These are phyloP conservation scores for Yamadazyma scolyti DNA, from an alignment of 805 yeast species.

Conservation along the genomic window DNA sequence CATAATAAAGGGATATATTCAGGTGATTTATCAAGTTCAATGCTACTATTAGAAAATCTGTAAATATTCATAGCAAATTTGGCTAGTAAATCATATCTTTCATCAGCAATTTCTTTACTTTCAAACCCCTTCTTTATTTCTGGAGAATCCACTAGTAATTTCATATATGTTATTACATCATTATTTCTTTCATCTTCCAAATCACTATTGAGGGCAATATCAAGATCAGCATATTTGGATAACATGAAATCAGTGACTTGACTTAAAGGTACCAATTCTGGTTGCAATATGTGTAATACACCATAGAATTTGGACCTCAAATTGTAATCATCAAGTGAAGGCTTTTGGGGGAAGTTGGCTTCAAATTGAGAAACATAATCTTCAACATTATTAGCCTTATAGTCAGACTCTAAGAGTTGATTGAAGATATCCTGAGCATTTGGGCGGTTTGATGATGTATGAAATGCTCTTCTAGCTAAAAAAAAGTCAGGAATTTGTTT, in stretches of 20 bases:
- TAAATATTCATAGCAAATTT: constrained; percentile 22
- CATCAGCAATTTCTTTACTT: constrained; percentile 14
- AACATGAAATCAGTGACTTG: constrained; percentile 20
- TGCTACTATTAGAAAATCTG: constrained; percentile 20
- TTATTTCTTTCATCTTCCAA: constrained; percentile 15
- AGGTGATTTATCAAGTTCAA: constrained; percentile 21
- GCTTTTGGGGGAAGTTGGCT: constrained; percentile 6
- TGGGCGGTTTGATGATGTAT: constrained; percentile 36
- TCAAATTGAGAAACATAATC: constrained; percentile 12
- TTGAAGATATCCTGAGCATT: no score
- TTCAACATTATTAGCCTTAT: not conserved
- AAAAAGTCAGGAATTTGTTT: constrained; percentile 8
- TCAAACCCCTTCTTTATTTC: constrained; percentile 7
- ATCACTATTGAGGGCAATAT: constrained; percentile 7
- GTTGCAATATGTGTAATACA: constrained; percentile 22
- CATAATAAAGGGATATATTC: constrained; percentile 33
- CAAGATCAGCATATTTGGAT: constrained; percentile 24
- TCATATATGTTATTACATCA: constrained; percentile 29
- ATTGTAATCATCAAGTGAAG: constrained; percentile 15
- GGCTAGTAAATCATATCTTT: constrained; percentile 20
- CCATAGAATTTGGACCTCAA: constrained; percentile 20
- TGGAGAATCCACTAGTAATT: constrained; percentile 33
- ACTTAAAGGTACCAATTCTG: constrained; percentile 21
- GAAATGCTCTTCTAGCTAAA: constrained; percentile 20
- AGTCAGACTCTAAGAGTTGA: constrained; percentile 1